phyloP scores from a whole-genome alignment of 2,329 filamentous ascomycete genomes.

The Madurella mycetomatis region DNA sequence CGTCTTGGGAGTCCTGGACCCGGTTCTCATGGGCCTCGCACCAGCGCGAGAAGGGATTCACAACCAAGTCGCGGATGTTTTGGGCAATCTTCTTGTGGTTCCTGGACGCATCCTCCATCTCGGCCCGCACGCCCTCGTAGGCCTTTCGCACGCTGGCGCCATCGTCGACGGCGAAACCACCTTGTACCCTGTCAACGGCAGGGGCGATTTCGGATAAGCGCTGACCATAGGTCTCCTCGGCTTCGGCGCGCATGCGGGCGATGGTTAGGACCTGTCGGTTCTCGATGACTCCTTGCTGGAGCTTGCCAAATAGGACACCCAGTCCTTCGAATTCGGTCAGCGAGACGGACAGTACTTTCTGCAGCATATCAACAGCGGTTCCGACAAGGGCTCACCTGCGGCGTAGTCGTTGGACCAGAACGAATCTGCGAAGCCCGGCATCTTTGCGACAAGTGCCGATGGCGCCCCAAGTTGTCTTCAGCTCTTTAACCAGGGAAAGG shows the following conservation, averaged over 20 bases:
- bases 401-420: conserved; percentile 99
- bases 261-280: conserved; percentile 92
- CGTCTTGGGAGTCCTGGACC: conserved; percentile 90
- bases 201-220: conserved; percentile 77
- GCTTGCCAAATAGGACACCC: conserved; percentile 90
- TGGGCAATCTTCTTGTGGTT: conserved; percentile 94
- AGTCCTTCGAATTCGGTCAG: conserved; percentile 51
- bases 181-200: conserved; percentile 72
- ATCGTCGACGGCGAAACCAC: conserved; percentile 86
- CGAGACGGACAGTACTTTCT: conserved; percentile 1
- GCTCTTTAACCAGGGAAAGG: neutral
- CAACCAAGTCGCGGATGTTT: conserved; percentile 92
- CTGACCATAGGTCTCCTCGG: conserved; percentile 83
- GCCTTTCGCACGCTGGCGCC: conserved; percentile 95
- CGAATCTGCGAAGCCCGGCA: conserved; percentile 88
- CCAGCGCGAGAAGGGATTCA: conserved; percentile 92
- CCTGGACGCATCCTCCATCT: conserved; percentile 86
- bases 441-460: conserved; percentile 40
- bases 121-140: conserved; percentile 85
- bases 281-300: conserved; percentile 92
- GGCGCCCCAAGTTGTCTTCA: neutral
- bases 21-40: conserved; percentile 90
- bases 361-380: conserved; percentile 4
- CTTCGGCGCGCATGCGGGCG: conserved; percentile 89
- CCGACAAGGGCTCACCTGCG: conserved; percentile 57